Percentiles rank a stretch among this genome's conserved stretches.
phyloP scores from a whole-genome alignment of 2,329 filamentous ascomycete species.

The Alternaria brassicae region DNA sequence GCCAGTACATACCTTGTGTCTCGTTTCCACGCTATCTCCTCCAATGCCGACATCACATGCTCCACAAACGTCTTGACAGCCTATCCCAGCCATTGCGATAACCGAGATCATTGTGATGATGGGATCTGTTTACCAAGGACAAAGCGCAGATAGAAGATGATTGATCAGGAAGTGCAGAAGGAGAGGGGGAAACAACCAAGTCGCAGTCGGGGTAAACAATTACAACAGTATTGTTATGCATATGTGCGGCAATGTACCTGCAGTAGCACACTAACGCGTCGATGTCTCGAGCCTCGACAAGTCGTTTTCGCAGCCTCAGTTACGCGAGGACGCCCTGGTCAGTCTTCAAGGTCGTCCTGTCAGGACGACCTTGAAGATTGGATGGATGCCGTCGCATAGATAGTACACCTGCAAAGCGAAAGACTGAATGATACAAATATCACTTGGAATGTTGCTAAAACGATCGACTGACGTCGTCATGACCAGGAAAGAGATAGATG shows the following conservation, averaged over 20 bases:
- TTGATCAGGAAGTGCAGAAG: neutral
- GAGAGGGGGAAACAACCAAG: neutral
- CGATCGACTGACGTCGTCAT: fast-evolving
- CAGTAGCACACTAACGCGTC: constrained; percentile 25
- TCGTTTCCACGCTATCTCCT: neutral
- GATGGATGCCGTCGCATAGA: neutral
- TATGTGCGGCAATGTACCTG: constrained; percentile 21
- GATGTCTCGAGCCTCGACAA: constrained; percentile 8
- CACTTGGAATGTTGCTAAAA: fast-evolving
- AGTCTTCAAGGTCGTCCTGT: neutral
- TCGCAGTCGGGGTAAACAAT: constrained; percentile 17
- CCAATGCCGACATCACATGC: constrained; percentile 23
- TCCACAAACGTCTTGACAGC: constrained; percentile 18
- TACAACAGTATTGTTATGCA: constrained; percentile 24
- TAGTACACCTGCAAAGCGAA: neutral
- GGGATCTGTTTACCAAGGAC: neutral
- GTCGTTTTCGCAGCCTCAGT: constrained; percentile 5
- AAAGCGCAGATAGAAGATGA: neutral
- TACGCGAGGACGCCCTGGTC: neutral
- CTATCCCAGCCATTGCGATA: neutral
- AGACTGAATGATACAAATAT: no score
- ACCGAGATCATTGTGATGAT: constrained; percentile 14
- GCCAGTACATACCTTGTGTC: constrained; percentile 5
- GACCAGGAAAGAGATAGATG: neutral
- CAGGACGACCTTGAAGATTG: neutral